phyloP scores from a whole-genome alignment of 2,329 filamentous ascomycete genomes.

The Aureobasidium subglaciale region DNA sequence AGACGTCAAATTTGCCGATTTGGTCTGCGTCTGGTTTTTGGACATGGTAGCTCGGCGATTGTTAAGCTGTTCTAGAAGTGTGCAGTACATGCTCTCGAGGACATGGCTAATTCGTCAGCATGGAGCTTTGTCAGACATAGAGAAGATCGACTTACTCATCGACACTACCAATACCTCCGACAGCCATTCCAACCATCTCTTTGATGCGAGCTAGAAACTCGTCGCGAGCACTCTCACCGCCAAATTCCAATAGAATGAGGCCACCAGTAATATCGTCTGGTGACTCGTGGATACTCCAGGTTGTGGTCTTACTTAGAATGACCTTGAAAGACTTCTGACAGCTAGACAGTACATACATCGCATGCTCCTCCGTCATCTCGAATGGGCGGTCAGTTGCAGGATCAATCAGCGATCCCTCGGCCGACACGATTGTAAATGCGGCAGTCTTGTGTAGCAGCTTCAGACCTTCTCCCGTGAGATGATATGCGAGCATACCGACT shows the following conservation, averaged over 20 bases:
- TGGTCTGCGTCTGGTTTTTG: background rate
- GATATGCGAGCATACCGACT: constrained; percentile 2
- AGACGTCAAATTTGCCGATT: too few species aligned
- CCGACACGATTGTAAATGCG: background rate
- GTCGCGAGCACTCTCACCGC: background rate
- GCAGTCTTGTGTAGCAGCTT: background rate
- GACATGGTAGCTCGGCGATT: background rate
- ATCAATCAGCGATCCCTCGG: background rate
- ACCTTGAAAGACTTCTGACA: background rate
- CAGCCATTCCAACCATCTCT: background rate
- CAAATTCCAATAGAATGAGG: background rate
- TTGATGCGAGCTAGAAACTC: background rate
- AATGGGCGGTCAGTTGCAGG: background rate
- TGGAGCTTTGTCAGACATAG: too few species aligned
- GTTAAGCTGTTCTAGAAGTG: background rate
- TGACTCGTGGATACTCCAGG: background rate
- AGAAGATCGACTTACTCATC: background rate
- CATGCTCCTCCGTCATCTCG: background rate
- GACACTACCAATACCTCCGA: background rate
- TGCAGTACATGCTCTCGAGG: background rate
- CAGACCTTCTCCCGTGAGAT: background rate
- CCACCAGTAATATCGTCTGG: background rate
- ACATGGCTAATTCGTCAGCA: background rate
- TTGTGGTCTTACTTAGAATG: background rate
- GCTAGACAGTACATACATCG: background rate